Conservation (phyloP, 768 basidiomycete genomes). For the Cystobasidium tubakii region DNA sequence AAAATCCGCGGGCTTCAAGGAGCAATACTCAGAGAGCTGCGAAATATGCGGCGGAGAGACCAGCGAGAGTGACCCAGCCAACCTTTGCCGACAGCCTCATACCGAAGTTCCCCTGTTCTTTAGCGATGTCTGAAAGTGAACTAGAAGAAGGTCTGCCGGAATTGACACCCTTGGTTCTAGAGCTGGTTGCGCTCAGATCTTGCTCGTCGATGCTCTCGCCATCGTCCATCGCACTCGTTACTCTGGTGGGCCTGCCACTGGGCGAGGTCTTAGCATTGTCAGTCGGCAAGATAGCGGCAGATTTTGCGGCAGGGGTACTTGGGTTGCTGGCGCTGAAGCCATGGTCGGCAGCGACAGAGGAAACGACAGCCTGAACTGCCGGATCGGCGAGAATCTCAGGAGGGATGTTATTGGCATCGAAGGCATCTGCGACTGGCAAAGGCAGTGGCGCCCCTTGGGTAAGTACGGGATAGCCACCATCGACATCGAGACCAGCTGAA, state of each 20-base stretch:
- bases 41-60: not conserved
- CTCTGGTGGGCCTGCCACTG: no score
- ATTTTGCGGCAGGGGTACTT: no score
- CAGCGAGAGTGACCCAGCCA: not conserved
- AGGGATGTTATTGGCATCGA: not conserved
- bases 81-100: slow-evolving; percentile 1
- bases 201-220: no score
- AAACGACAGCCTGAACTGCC: slow-evolving; percentile 3
- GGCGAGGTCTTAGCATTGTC: no score
- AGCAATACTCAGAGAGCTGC: not conserved
- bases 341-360: not conserved
- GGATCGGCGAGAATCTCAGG: not conserved
- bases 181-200: not conserved
- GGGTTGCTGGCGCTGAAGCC: not conserved
- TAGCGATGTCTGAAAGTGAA: not conserved
- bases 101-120: slow-evolving; percentile 8
- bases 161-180: not conserved
- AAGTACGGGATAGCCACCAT: not conserved
- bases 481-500: not conserved
- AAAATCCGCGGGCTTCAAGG: not conserved
- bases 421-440: not conserved
- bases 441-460: not conserved
- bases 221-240: no score
- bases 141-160: not conserved
- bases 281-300: no score